Evolutionary conservation across 306 rosid species (phyloP).

Genomic region (Rosa multiflora): DNA sequence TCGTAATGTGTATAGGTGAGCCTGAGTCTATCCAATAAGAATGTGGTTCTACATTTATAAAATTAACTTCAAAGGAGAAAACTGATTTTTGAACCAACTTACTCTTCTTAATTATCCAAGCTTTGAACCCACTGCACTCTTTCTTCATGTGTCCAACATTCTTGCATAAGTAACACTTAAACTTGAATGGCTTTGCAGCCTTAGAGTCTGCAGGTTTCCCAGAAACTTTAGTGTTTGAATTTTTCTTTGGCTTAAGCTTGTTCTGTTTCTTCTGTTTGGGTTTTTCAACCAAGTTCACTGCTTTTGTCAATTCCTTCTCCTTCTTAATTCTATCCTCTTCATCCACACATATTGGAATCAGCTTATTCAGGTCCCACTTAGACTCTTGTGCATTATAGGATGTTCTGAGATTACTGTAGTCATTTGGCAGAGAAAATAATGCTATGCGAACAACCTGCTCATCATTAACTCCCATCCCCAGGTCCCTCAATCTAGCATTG

Average conservation of each 20-base stretch:
- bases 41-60: neutral
- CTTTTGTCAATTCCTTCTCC: neutral
- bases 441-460: no score
- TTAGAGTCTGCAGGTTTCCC: no score
- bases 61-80: neutral
- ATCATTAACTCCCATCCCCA: no score
- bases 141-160: neutral
- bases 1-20: no score
- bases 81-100: neutral
- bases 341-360: neutral
- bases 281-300: neutral
- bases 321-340: neutral
- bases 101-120: neutral
- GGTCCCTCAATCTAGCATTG: no score
- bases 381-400: no score
- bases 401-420: no score
- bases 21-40: no score
- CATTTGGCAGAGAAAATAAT: no score
- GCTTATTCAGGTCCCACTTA: neutral
- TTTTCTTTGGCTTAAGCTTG: neutral
- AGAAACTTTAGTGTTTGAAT: neutral
- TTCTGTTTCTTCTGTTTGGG: neutral
- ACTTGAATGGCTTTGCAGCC: no score
- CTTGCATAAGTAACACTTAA: neutral
- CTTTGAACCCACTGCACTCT: neutral